A percentile compares a stretch with the other conserved stretches of the same genome.
These are phyloP conservation scores for Talaromyces pinophilus DNA, from an alignment of 2,329 filamentous ascomycete genomes.

Conservation along the genomic window DNA sequence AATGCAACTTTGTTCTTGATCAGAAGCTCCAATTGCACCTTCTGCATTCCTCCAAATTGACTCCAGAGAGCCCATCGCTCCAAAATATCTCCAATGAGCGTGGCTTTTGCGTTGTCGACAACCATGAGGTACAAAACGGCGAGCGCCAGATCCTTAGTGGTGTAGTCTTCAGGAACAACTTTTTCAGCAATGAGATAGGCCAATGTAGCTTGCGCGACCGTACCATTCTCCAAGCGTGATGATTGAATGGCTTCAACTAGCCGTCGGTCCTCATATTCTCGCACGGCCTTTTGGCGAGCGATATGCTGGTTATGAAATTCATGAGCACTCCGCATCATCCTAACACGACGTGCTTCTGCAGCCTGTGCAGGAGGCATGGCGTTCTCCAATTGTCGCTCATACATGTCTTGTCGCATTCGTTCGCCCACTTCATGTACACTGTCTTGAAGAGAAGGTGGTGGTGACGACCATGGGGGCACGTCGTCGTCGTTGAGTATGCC, in stretches of 20 bases:
- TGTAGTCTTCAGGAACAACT: slow-evolving; percentile 30
- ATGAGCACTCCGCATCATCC: slow-evolving; percentile 25
- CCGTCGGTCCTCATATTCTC: slow-evolving; percentile 30
- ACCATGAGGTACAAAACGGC: slow-evolving; percentile 34
- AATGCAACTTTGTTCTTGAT: slow-evolving; percentile 29
- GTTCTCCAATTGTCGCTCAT: slow-evolving; percentile 28
- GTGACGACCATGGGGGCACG: slow-evolving; percentile 30
- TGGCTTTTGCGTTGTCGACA: slow-evolving; percentile 28
- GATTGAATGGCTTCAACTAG: slow-evolving; percentile 31
- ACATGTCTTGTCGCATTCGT: slow-evolving; percentile 25
- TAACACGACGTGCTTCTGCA: slow-evolving; percentile 27
- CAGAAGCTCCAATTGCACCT: slow-evolving; percentile 29
- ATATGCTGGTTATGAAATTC: slow-evolving; percentile 27
- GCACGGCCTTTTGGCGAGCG: slow-evolving; percentile 19
- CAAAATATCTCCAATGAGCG: slow-evolving; percentile 29
- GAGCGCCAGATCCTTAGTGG: slow-evolving; percentile 27
- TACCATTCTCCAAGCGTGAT: slow-evolving; percentile 29
- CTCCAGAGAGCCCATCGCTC: slow-evolving; percentile 33
- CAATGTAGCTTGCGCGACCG: slow-evolving; percentile 30
- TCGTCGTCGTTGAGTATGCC: slow-evolving; percentile 30
- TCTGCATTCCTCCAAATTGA: slow-evolving; percentile 32
- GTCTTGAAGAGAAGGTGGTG: slow-evolving; percentile 21
- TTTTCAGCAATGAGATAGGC: slow-evolving; percentile 29
- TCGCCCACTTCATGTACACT: slow-evolving; percentile 25
- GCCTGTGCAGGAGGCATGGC: slow-evolving; percentile 33